These are phyloP conservation scores for Pichia paraexigua DNA, from an alignment of 805 yeast species.

Conservation along the genomic window DNA sequence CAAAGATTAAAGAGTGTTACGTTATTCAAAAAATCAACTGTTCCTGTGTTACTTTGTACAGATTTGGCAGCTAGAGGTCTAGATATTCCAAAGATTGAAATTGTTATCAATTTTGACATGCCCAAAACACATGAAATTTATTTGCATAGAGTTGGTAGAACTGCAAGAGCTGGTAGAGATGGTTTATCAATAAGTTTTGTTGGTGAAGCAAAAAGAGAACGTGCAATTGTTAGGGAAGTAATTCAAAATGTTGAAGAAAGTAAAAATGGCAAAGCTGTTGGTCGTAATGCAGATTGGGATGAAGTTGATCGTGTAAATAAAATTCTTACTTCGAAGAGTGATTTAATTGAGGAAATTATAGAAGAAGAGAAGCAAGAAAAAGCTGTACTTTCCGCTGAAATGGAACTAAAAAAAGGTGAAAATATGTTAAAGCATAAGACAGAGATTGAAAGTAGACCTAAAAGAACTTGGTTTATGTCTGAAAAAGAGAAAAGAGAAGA, in stretches of 20 bases:
- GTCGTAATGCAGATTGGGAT: constrained; percentile 86
- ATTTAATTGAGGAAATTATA: constrained; percentile 63
- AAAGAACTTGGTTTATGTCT: constrained; percentile 91
- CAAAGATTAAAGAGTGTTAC: constrained; percentile 84
- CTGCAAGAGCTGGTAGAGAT: constrained; percentile 98
- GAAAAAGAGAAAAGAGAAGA: constrained; percentile 48
- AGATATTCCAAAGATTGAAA: constrained; percentile 96
- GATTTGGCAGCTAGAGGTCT: constrained; percentile 99
- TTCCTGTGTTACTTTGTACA: constrained; percentile 88
- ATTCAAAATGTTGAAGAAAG: constrained; percentile 55
- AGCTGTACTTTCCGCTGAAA: constrained; percentile 80
- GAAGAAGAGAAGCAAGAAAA: constrained; percentile 86
- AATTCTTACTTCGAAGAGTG: constrained; percentile 51
- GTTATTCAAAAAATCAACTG: constrained; percentile 71
- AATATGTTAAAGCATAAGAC: constrained; percentile 71
- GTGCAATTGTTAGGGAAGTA: constrained; percentile 86
- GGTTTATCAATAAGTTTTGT: constrained; percentile 92
- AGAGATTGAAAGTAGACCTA: constrained; percentile 86
- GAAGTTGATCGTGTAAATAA: constrained; percentile 65
- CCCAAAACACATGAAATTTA: constrained; percentile 88
- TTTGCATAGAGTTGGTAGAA: constrained; percentile 96
- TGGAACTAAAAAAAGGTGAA: constrained; percentile 80
- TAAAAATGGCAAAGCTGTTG: constrained; percentile 57
- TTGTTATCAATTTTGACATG: constrained; percentile 92
- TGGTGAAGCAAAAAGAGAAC: constrained; percentile 82